Evolutionary conservation across 805 yeast species (phyloP), one percentile per base, ranked within the genome.

Genomic region (Schwanniomyces occidentalis): DNA sequence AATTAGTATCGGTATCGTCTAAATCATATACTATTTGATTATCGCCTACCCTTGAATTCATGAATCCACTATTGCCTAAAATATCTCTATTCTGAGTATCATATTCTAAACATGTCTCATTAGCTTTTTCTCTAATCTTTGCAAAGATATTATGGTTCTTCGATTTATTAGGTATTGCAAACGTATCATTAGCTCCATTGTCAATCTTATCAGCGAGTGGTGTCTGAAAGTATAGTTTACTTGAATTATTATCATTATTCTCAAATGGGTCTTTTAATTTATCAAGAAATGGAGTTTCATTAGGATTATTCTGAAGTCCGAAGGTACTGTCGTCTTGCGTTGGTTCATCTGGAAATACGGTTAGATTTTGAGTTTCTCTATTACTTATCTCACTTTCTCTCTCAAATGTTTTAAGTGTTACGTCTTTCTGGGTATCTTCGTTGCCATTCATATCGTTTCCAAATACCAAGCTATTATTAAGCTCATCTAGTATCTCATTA

Each of bases 391-490:
- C 21, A 4, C n/a, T 16, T 4, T 15, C 15, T 8, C 14, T 10
- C 4, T 22, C 24, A 22, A 30, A 23, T 14, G 7, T 16, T 15
- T 10, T 23, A 7, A 6, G 16, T 16, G 10, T 22, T 16, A 14
- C 21, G 9, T 16, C 24, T 21, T 9, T 8, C 12, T 23, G 21
- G 9, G 17, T 14, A n/a, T 17, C 13, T 8, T 16, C 2, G n/a
- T n/a, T 21, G 9, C 17, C 13, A 16, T 31, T 21, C 3, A 16
- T 20, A 14, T 48, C 56, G 29, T 41, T 48, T 13, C 61, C 66
- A 45, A 61, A 61, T 8, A 60, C 57, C 26, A 62, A 51, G 36
- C 66, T 61, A 35, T 53, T 55, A 34, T 55, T 52, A 27, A 43
- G 43, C 22, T 49, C 32, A 27, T 32, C 19, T 9, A 12, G 32